These are phyloP conservation scores for Rhypophila decipiens DNA, from an alignment of 495 filamentous ascomycete genomes.

Conservation along the genomic window DNA sequence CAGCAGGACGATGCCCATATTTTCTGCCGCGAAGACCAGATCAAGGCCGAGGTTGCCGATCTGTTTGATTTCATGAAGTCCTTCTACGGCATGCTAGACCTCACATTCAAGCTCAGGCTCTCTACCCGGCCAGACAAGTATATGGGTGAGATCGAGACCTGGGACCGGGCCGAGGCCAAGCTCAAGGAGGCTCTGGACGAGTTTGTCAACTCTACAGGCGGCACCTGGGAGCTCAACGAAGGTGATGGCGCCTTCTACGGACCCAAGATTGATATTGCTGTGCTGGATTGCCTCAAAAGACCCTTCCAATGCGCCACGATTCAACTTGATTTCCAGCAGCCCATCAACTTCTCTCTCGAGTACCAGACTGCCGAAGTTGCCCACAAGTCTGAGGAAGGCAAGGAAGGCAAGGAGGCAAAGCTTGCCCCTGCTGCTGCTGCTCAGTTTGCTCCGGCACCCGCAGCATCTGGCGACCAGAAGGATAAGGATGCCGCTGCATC, in stretches of 20 bases:
- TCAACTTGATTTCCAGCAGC: slow-evolving; percentile 93
- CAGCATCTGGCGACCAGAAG: slow-evolving; percentile 18
- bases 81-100: slow-evolving; percentile 86
- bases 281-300: slow-evolving; percentile 29
- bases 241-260: slow-evolving; percentile 98
- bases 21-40: slow-evolving; percentile 49
- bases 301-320: slow-evolving; percentile 88
- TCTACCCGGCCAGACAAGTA: slow-evolving; percentile 92
- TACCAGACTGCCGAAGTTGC: slow-evolving; percentile 51
- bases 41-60: slow-evolving; percentile 74
- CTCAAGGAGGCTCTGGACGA: slow-evolving; percentile 70
- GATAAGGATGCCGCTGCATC: slow-evolving; percentile 17
- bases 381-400: slow-evolving; percentile 26
- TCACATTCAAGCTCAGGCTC: slow-evolving; percentile 92
- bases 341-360: slow-evolving; percentile 49
- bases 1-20: slow-evolving; percentile 95
- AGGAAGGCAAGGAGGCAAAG: slow-evolving; percentile 18
- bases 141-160: slow-evolving; percentile 78
- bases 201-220: slow-evolving; percentile 55
- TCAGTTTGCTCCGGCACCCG: slow-evolving; percentile 19
- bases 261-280: slow-evolving; percentile 78
- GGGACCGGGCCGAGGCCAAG: slow-evolving; percentile 78
- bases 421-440: slow-evolving; percentile 22
- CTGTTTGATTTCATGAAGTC: slow-evolving; percentile 81
- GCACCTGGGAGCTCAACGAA: slow-evolving; percentile 81